These are phyloP conservation scores for Lasiodiplodia citricola DNA, from an alignment of 2,329 filamentous ascomycete genomes.

Conservation along the genomic window DNA sequence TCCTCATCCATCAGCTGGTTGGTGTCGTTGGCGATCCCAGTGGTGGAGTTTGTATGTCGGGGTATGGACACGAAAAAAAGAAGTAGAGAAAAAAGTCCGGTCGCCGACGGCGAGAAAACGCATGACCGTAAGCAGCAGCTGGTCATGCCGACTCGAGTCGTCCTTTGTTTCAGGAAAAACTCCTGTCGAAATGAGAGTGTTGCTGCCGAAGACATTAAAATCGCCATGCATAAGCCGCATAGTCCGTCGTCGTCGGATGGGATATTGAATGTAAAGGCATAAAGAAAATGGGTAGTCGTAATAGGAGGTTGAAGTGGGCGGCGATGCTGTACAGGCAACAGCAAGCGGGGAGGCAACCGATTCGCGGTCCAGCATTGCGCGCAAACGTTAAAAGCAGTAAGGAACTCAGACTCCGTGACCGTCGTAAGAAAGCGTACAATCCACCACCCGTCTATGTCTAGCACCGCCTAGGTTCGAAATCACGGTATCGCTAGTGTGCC, in stretches of 20 bases:
- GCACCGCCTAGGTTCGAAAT: background rate
- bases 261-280: slow-evolving; percentile 1
- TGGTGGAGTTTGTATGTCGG: background rate
- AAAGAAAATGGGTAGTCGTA: background rate
- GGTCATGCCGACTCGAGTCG: background rate
- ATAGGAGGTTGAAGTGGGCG: background rate
- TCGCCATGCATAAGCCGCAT: background rate
- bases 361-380: background rate
- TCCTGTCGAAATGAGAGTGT: background rate
- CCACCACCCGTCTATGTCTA: slow-evolving; percentile 12
- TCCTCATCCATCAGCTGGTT: background rate
- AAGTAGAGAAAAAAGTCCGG: background rate
- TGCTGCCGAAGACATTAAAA: background rate
- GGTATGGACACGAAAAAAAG: slow-evolving; percentile 11
- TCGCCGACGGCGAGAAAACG: background rate
- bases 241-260: background rate
- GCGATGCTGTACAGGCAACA: slow-evolving; percentile 12
- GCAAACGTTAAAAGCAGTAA: slow-evolving; percentile 10
- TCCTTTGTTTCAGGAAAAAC: background rate
- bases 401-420: slow-evolving; percentile 21
- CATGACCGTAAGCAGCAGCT: background rate
- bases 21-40: background rate
- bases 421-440: slow-evolving; percentile 18
- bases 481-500: background rate
- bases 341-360: slow-evolving; percentile 8